phyloP scores from a whole-genome alignment of 1,139 yeast species.

The Pichia sp. region DNA sequence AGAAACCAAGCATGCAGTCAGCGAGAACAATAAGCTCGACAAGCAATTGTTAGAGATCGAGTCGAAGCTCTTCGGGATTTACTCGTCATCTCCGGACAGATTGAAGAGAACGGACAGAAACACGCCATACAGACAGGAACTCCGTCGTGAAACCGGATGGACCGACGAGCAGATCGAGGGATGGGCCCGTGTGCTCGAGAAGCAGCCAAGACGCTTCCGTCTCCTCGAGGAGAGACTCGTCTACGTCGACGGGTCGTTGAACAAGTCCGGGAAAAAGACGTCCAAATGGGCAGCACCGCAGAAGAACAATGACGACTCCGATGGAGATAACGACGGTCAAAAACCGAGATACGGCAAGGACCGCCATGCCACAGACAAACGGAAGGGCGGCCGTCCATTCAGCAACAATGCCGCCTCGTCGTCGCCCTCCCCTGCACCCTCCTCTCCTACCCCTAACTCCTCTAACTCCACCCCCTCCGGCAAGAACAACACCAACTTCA shows the following conservation, averaged over 20 bases:
- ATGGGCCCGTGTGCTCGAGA: slow-evolving; percentile 77
- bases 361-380: slow-evolving; percentile 7
- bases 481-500: slow-evolving; percentile 16
- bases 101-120: slow-evolving; percentile 56
- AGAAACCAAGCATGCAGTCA: not conserved
- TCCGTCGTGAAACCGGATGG: slow-evolving; percentile 61
- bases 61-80: slow-evolving; percentile 53
- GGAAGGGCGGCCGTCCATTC: slow-evolving; percentile 12
- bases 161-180: slow-evolving; percentile 92
- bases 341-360: not conserved
- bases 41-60: slow-evolving; percentile 40
- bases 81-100: slow-evolving; percentile 48
- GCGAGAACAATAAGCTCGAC: slow-evolving; percentile 20
- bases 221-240: slow-evolving; percentile 61
- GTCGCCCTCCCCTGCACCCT: slow-evolving; percentile 4
- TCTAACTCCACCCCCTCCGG: slow-evolving; percentile 1
- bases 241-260: slow-evolving; percentile 37
- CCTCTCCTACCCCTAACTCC: not conserved
- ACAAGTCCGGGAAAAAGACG: slow-evolving; percentile 18
- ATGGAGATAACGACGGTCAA: slow-evolving; percentile 14
- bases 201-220: slow-evolving; percentile 60
- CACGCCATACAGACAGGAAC: slow-evolving; percentile 46
- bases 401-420: not conserved
- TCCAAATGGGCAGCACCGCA: slow-evolving; percentile 18
- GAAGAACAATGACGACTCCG: slow-evolving; percentile 22